phyloP scores from a whole-genome alignment of 225 moss, liverwort and hornwort genomes.

The Marchantia paleacea region DNA sequence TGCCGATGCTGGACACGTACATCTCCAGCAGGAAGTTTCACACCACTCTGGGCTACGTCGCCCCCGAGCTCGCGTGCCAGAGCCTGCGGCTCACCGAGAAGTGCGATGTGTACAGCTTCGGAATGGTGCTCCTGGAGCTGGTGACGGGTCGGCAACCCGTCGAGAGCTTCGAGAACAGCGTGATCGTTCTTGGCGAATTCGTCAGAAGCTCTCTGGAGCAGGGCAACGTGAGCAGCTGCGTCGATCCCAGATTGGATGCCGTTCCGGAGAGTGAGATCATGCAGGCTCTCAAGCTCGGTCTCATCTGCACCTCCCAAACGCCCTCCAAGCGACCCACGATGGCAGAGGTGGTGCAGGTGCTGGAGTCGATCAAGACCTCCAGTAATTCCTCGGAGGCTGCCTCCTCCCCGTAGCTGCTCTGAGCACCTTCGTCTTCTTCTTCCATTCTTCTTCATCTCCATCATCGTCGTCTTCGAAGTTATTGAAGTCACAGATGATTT shows the following conservation, averaged over 20 bases:
- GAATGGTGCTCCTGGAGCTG: conserved; percentile 90
- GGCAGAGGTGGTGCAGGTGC: conserved; percentile 85
- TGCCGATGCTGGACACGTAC: conserved; percentile 70
- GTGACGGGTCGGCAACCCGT: conserved; percentile 78
- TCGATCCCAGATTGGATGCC: conserved; percentile 63
- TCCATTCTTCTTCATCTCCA: neutral
- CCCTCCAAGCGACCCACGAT: conserved; percentile 74
- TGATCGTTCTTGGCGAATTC: conserved; percentile 60
- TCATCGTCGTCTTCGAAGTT: neutral
- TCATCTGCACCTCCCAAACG: conserved; percentile 79
- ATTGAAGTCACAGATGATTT: neutral
- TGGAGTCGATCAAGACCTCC: conserved; percentile 83
- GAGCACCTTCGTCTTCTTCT: neutral
- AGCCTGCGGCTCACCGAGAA: conserved; percentile 55
- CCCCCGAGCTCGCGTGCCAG: conserved; percentile 74
- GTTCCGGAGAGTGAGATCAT: conserved; percentile 78
- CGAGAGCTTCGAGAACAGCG: conserved; percentile 51
- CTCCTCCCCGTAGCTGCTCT: conserved; percentile 16
- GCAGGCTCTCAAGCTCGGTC: conserved; percentile 84
- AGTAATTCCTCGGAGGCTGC: conserved; percentile 32
- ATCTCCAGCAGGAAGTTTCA: conserved; percentile 57
- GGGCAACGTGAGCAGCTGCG: conserved; percentile 58
- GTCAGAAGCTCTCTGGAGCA: conserved; percentile 71
- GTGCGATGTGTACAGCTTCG: conserved; percentile 94
- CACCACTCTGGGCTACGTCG: conserved; percentile 65